Conservation (phyloP, 2,329 filamentous ascomycete species). For the Aspergillus terreus region DNA sequence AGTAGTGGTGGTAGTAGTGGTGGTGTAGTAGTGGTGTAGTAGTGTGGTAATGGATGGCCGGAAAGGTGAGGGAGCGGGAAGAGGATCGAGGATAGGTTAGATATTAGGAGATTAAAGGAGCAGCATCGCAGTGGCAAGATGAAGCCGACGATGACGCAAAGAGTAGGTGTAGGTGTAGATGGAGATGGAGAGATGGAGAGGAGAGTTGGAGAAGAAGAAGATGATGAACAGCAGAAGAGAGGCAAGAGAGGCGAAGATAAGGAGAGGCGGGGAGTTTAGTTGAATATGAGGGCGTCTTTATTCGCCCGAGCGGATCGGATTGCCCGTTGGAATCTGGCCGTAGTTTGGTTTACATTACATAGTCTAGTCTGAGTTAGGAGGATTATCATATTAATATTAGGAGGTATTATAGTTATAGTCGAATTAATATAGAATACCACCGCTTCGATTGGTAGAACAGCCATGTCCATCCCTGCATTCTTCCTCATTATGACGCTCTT, state of each 20-base stretch:
- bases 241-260: not conserved
- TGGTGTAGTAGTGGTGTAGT: not conserved
- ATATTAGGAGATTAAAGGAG: not conserved
- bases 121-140: conserved; percentile 17
- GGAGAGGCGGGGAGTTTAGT: too few relatives aligned
- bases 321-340: too few relatives aligned
- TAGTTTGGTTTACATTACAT: too few relatives aligned
- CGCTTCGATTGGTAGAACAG: not conserved
- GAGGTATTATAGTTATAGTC: not conserved
- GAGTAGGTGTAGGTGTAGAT: not conserved
- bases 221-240: not conserved
- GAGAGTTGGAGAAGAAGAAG: not conserved
- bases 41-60: not conserved
- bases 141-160: conserved; percentile 1
- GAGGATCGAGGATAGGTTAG: not conserved
- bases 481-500: conserved; percentile 3
- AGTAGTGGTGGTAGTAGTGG: not conserved
- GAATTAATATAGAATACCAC: too few relatives aligned
- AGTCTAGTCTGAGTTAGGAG: too few relatives aligned
- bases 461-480: not conserved
- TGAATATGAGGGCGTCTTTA: too few relatives aligned
- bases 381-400: not conserved
- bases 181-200: not conserved
- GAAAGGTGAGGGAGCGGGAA: not conserved
- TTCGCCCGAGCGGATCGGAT: too few relatives aligned